Percentiles rank a stretch among this genome's conserved stretches.
Conservation (phyloP, 2,329 filamentous ascomycete species). For the Pyrenophora graminea region DNA sequence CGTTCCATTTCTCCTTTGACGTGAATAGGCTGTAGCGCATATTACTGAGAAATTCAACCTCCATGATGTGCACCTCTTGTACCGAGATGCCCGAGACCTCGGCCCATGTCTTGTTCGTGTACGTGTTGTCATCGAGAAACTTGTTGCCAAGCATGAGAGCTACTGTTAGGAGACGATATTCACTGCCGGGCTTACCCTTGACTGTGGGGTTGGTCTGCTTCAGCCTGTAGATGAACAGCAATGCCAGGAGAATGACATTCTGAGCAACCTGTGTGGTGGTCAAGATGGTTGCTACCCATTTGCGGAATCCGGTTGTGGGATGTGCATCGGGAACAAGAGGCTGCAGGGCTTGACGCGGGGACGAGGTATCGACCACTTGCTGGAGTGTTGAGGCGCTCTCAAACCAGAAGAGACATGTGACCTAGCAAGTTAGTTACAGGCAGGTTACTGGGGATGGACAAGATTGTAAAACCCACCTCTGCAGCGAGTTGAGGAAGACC, state of each 20-base stretch:
- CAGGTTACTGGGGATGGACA: neutral
- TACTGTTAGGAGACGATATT: constrained; percentile 89
- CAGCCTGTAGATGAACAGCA: constrained; percentile 90
- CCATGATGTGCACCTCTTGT: constrained; percentile 97
- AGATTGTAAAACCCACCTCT: constrained; percentile 37
- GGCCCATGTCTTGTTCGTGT: constrained; percentile 99
- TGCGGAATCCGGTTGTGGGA: constrained; percentile 79
- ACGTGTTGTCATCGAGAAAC: constrained; percentile 98
- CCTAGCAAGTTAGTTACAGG: constrained; percentile 55
- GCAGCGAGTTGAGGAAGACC: constrained; percentile 48
- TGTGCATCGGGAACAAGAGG: constrained; percentile 72
- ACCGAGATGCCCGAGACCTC: constrained; percentile 95
- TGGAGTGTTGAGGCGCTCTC: constrained; percentile 81
- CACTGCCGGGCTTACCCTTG: constrained; percentile 88
- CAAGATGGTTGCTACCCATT: constrained; percentile 91
- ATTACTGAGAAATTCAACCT: constrained; percentile 99
- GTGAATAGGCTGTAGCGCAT: constrained; percentile 93
- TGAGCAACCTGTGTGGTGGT: constrained; percentile 95
- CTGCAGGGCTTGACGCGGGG: constrained; percentile 50
- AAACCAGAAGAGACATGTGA: constrained; percentile 98
- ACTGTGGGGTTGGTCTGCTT: constrained; percentile 89
- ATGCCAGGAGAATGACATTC: constrained; percentile 87
- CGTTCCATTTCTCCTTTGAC: constrained; percentile 81
- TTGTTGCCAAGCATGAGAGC: constrained; percentile 98
- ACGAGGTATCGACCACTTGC: constrained; percentile 67